phyloP scores from a whole-genome alignment of 345 rosid species.

The Murraya koenigii region DNA sequence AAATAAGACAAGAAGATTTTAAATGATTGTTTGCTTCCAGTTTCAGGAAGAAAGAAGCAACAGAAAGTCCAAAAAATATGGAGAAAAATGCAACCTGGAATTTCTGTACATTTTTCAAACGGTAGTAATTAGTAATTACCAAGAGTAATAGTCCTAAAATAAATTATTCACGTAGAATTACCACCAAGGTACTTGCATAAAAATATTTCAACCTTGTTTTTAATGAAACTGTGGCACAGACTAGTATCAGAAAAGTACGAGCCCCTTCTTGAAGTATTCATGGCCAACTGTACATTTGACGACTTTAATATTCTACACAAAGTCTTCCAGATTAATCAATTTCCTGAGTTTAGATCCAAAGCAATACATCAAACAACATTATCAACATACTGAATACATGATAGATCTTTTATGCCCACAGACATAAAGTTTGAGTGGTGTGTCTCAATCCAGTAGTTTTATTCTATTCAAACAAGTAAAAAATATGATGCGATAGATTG shows the following conservation, averaged over 20 bases:
- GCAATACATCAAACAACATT: not conserved
- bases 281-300: not conserved
- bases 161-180: not conserved
- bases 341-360: not conserved
- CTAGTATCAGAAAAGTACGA: not conserved
- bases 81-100: not conserved
- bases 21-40: not conserved
- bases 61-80: not conserved
- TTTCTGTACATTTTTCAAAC: not conserved
- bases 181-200: not conserved
- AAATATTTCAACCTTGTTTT: not conserved
- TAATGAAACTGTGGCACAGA: not conserved
- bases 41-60: not conserved
- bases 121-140: not conserved
- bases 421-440: not conserved
- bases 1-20: conserved; percentile 18
- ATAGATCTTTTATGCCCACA: not conserved
- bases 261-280: not conserved
- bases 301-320: not conserved
- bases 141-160: too few relatives aligned
- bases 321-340: not conserved
- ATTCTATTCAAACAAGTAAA: not conserved
- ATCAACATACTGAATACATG: not conserved
- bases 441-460: not conserved
- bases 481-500: not conserved